Evolutionary conservation across 2,329 filamentous ascomycete species (phyloP).

Genomic region (Penicillium sp.): DNA sequence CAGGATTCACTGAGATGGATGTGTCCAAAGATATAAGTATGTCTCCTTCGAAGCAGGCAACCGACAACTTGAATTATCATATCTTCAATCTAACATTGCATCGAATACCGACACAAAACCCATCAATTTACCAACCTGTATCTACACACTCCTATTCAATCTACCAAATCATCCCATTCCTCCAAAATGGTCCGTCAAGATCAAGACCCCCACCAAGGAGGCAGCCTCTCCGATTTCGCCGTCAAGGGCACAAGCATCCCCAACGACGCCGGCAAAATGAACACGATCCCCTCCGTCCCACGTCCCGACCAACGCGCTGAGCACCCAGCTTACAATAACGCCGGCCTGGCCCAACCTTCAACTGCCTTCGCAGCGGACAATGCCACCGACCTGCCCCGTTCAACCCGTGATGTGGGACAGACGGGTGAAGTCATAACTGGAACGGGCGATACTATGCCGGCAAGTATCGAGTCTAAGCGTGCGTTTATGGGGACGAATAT

Average conservation of each 20-base stretch:
- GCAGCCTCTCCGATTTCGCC: constrained; percentile 47
- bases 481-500: constrained; percentile 34
- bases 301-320: constrained; percentile 51
- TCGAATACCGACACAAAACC: constrained; percentile 65
- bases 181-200: constrained; percentile 39
- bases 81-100: not conserved
- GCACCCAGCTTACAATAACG: constrained; percentile 38
- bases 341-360: constrained; percentile 41
- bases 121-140: constrained; percentile 50
- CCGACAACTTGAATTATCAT: too few relatives aligned
- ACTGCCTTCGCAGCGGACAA: constrained; percentile 54
- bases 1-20: not conserved
- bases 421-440: constrained; percentile 47
- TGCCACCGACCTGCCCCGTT: constrained; percentile 50
- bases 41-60: not conserved
- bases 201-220: constrained; percentile 40
- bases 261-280: constrained; percentile 50
- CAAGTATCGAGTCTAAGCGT: constrained; percentile 44
- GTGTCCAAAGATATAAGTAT: not conserved
- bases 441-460: constrained; percentile 46
- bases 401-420: constrained; percentile 40
- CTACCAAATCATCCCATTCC: constrained; percentile 70
- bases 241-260: constrained; percentile 47
- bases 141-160: not conserved
- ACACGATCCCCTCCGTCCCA: constrained; percentile 53